Base-by-base conservation (phyloP, 2,329 filamentous ascomycete genomes). In the Paramyrothecium sp. region DNA sequence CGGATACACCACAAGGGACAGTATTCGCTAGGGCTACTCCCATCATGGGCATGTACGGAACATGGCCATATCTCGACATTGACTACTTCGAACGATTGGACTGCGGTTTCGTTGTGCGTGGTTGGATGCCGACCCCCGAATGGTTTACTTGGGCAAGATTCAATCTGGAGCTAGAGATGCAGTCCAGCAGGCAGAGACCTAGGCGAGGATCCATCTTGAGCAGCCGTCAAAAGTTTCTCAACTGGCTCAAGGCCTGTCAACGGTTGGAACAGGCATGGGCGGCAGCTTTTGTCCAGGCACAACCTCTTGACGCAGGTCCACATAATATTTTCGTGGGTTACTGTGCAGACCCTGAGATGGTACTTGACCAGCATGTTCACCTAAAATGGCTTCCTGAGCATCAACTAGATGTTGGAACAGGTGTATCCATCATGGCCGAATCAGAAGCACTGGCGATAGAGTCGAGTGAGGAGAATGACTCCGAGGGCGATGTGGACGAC, bases 251-350 rank as follows among this genome's bases (percentile, higher is more conserved):
- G 30, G 72, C 72, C 10, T 80, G 78, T 53, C 69, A 74, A 33
- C 70, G 70, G 19, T 79, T 81, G 74, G 83, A 86, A 61, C 66
- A 76, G 53, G 77, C 77, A 22, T 68, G 68, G 64, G 56, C 57
- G 2, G 57, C 66, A 13, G 63, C 58, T 3, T 73, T 73, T 49
- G 56, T 64, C 16, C 61, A 60, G 10, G 62, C 64, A 10, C 57
- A 55, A 3, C 57, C 56, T 2, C 59, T 59, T 7, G 65, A 60
- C 41, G 69, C 70, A 4, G 69, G 69, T 1, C 71, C 70, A 55
- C 62, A 69, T 56, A 72, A 72, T 55, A 65, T 71, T 22, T 73
- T 72, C 10, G 54, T 75, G n/a, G 59, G 57, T 5, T 65, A 72
- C 49, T 61, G 55, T 11, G 58, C 61, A 22, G 61, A 60, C 53